Evolutionary conservation across 345 rosid species (phyloP).

Genomic region (Citrus trifoliata): DNA sequence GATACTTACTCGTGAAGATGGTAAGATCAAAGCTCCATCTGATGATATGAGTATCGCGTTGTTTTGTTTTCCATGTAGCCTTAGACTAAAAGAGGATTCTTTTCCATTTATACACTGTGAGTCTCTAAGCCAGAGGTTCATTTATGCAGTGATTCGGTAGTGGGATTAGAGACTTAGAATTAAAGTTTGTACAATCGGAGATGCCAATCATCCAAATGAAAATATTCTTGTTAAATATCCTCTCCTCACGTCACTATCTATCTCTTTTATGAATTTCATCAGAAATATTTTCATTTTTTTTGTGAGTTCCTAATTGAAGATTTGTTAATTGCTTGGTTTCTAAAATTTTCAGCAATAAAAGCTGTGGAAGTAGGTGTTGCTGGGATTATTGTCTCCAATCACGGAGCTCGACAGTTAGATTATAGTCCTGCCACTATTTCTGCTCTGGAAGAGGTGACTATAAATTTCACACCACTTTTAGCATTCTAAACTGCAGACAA

Average conservation of each 20-base stretch:
- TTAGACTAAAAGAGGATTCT: not conserved
- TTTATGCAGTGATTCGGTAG: not conserved
- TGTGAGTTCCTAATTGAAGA: not conserved
- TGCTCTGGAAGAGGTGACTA: constrained; percentile 64
- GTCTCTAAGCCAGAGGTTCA: not conserved
- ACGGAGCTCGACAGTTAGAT: constrained; percentile 79
- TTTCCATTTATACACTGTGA: not conserved
- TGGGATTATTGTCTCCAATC: constrained; percentile 72
- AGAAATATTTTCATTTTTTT: not conserved
- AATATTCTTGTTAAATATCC: too few species aligned
- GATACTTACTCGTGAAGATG: constrained; percentile 77
- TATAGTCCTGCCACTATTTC: constrained; percentile 63
- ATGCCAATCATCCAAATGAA: not conserved
- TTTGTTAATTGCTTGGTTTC: not conserved
- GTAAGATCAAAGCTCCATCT: constrained; percentile 34
- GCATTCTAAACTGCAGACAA: not conserved
- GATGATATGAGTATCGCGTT: not conserved
- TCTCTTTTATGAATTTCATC: too few species aligned
- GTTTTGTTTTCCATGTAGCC: not conserved
- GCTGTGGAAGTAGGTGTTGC: constrained; percentile 65
- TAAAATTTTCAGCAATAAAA: constrained; percentile 49
- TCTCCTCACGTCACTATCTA: too few species aligned
- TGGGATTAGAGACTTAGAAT: not conserved
- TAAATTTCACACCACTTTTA: not conserved
- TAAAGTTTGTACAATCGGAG: not conserved